Evolutionary conservation across 2,329 filamentous ascomycete genomes (phyloP), one percentile per base, ranked within the genome.

Genomic region (Bipolaris bicolor): DNA sequence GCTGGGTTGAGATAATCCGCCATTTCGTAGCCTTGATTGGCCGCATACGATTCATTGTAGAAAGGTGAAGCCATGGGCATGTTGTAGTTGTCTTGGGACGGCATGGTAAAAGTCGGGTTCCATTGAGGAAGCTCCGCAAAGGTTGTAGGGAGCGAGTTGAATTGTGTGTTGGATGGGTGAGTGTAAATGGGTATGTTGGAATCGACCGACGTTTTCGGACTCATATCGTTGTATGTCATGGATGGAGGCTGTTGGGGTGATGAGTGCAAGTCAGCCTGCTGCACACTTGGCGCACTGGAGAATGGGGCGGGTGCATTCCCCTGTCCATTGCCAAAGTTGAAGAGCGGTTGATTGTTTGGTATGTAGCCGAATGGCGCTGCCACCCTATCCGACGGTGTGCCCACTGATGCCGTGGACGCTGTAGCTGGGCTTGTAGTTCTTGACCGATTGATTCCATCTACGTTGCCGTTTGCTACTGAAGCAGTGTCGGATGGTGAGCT

Each of bases 1-100:
- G 86, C 86, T 57, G 82, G 84, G 71, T 84, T 84, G 74, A 61
- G 78, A 68, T 69, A 81, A 74, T 77, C 74, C 1, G 68, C 69
- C 62, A 76, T 69, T 29, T 74, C 68, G 43, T 73, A 76, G 3
- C 72, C 73, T 48, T 75, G 71, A 24, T 74, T 68, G 9, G 72
- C 71, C 5, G 69, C 72, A 45, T 74, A 76, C 18, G 61, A 63
- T 53, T 75, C 70, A 53, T 76, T 76, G 55, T 72, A 75, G 22
- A 70, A 64, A 24, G 55, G 44, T 2, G 72, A 75, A 0, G 68
- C 46, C 5, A 72, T 50, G 1, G 70, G 60, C 52, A 70, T 64
- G 29, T 58, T 65, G 52, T 60, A 75, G 1, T 59, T 48, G 6
- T 76, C 73, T 48, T 71, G 69, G 2, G 67, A 68, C 2, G 73